Base-by-base conservation (phyloP, 1,284 basidiomycete species). In the Uromyces viciae-fabae region DNA sequence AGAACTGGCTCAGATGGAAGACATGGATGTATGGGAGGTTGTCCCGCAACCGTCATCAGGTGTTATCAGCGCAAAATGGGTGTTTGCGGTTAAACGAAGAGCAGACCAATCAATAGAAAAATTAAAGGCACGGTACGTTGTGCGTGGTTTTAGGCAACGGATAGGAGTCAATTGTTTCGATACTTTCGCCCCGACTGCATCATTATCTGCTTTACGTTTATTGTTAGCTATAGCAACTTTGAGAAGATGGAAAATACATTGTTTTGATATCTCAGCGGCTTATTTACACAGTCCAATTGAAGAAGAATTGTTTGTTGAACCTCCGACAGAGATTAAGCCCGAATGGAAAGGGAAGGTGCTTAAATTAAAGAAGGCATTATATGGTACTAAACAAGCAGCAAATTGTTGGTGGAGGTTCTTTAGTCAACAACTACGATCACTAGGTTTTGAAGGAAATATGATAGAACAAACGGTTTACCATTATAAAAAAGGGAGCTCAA, bases 201-300 rank as follows among this genome's bases (percentile, higher is more conserved):
- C 56, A 15, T 25, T 75, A 5, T 43, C 54, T 11, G 56, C 73
- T 38, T 38, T 75, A 7, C 8, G 54, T 22, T 11, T 60, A 22
- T 36, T 75, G 9, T 36, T 75, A 25, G 56, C 56, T 28, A 3
- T 75, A 14, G 52, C 54, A 40, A 56, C 31, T 25, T 62, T 40
- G 19, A 42, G 43, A 25, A 3, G n/a, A 22, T 75, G 74, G 74
- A 36, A 38, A 31, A 64, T 64, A 8, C 25, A 75, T 22, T 36
- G 36, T 42, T 75, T 75, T 75, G 74, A 75, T 62, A 42, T 75
- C 7, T 42, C 33, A n/a, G 56, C 54, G n/a, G 74, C 74, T 38
- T 75, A 75, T 60, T 42, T 75, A 17, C 52, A 75, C 31, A 75
- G 74, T 46, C 74, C 38, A 1, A 62, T 75, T 60, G 74, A 75